Evolutionary conservation across 2,329 filamentous ascomycete genomes (phyloP).

Genomic region (Penicillium sp.): DNA sequence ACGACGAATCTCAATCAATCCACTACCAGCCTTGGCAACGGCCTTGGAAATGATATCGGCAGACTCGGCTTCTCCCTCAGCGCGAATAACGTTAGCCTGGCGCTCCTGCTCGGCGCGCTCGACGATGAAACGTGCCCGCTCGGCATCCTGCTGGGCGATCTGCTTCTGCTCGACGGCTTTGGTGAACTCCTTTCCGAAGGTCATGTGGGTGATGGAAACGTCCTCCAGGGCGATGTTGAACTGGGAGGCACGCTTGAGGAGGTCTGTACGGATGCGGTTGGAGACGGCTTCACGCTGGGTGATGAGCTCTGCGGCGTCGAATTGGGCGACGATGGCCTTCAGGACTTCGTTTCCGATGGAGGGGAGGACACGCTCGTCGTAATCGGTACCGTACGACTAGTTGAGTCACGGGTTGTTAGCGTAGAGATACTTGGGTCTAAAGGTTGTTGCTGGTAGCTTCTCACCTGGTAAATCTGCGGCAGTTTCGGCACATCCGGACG

Average conservation of each 20-base stretch:
- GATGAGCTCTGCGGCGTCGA: constrained; percentile 97
- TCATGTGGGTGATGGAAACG: constrained; percentile 99
- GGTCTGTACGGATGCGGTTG: constrained; percentile 87
- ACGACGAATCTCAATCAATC: constrained; percentile 90
- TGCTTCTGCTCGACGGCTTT: constrained; percentile 99
- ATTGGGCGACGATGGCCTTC: constrained; percentile 97
- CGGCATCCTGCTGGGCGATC: constrained; percentile 98
- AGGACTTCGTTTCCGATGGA: constrained; percentile 99
- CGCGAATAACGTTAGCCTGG: constrained; percentile 96
- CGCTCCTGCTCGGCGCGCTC: constrained; percentile 98
- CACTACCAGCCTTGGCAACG: constrained; percentile 89
- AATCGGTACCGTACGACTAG: constrained; percentile 94
- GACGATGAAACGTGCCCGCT: constrained; percentile 95
- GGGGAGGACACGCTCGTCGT: constrained; percentile 96
- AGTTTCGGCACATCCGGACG: constrained; percentile 88
- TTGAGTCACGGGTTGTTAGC: background rate
- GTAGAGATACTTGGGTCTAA: no score
- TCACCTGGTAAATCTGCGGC: constrained; percentile 97
- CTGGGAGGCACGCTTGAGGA: constrained; percentile 87
- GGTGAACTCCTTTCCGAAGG: constrained; percentile 98
- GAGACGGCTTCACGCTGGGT: constrained; percentile 97
- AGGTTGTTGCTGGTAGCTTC: background rate
- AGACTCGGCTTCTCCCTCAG: constrained; percentile 95
- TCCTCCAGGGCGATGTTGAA: constrained; percentile 99
- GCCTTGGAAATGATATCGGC: constrained; percentile 94